Evolutionary conservation across 306 rosid genomes (phyloP).

Genomic region (Mucuna pruriens): DNA sequence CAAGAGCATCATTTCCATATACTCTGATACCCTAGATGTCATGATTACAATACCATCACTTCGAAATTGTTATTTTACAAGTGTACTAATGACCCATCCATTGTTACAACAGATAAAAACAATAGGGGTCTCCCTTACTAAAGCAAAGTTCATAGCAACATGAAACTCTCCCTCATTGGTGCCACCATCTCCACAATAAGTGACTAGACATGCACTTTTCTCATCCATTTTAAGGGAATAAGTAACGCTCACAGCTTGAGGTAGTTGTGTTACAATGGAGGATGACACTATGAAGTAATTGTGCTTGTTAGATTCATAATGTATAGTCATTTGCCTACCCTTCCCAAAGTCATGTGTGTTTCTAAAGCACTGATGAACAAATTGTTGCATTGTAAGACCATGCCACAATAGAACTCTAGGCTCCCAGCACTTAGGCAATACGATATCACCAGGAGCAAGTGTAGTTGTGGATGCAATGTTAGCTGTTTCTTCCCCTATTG

Average conservation of each 20-base stretch:
- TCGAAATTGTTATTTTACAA: slow-evolving; percentile 62
- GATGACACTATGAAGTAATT: slow-evolving; percentile 77
- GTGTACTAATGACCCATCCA: slow-evolving; percentile 74
- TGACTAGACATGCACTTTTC: slow-evolving; percentile 60
- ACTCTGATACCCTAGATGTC: slow-evolving; percentile 70
- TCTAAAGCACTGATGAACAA: slow-evolving; percentile 70
- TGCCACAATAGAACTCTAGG: slow-evolving; percentile 79
- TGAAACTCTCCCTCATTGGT: slow-evolving; percentile 78
- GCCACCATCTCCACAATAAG: slow-evolving; percentile 71
- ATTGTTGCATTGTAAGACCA: slow-evolving; percentile 74
- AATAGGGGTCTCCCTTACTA: slow-evolving; percentile 63
- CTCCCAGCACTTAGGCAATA: slow-evolving; percentile 80
- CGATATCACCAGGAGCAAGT: slow-evolving; percentile 57
- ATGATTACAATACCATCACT: slow-evolving; percentile 78
- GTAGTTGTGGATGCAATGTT: slow-evolving; percentile 81
- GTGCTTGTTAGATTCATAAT: slow-evolving; percentile 67
- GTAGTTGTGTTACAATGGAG: slow-evolving; percentile 76
- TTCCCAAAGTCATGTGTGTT: slow-evolving; percentile 64
- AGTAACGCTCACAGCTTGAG: slow-evolving; percentile 77
- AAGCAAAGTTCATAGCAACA: slow-evolving; percentile 64
- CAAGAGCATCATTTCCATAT: slow-evolving; percentile 80
- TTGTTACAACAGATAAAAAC: slow-evolving; percentile 62
- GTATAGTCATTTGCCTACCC: slow-evolving; percentile 84
- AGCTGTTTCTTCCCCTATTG: slow-evolving; percentile 75
- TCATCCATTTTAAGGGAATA: slow-evolving; percentile 76